Evolutionary conservation across 208 protist species (phyloP), one percentile per base, ranked within the genome.

Genomic region (Balamuthia mandrillaris): DNA sequence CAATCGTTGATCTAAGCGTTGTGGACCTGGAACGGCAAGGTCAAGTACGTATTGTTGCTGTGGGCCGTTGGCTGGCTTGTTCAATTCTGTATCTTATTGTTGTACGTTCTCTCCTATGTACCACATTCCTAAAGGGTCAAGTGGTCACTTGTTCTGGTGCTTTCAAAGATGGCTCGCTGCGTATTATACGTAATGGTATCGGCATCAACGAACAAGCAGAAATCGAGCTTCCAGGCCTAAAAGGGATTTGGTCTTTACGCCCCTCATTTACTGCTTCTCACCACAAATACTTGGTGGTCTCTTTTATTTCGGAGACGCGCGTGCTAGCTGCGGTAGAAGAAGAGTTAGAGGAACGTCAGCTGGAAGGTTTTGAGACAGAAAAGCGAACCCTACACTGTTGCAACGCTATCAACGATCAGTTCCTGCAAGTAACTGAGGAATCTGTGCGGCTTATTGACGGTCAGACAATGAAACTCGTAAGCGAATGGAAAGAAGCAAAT

Each of bases 61-160:
- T n/a, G n/a, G n/a, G n/a, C n/a, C n/a, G n/a, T n/a, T n/a, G n/a
- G n/a, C n/a, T n/a, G n/a, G n/a, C n/a, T n/a, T n/a, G n/a, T n/a
- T n/a, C n/a, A n/a, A n/a, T n/a, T n/a, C n/a, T n/a, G n/a, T n/a
- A n/a, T n/a, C n/a, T n/a, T n/a, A n/a, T n/a, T n/a, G n/a, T n/a
- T n/a, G n/a, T n/a, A n/a, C n/a, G n/a, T n/a, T n/a, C n/a, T n/a
- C n/a, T n/a, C n/a, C n/a, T n/a, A n/a, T n/a, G n/a, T n/a, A n/a
- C n/a, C n/a, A n/a, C n/a, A n/a, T n/a, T n/a, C n/a, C n/a, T n/a
- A n/a, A 87, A 31, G 68, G 44, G 65, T 35, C 88, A 94, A 81
- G 52, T 96, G 21, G 88, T 96, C n/a, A 94, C 92, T 0, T 95
- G 93, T 86, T 94, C 91, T 12, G 93, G 93, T 29, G 87, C 65